Conservation (phyloP, 371 early-diverging fungal species). For the Apophysomyces ossiformis region DNA sequence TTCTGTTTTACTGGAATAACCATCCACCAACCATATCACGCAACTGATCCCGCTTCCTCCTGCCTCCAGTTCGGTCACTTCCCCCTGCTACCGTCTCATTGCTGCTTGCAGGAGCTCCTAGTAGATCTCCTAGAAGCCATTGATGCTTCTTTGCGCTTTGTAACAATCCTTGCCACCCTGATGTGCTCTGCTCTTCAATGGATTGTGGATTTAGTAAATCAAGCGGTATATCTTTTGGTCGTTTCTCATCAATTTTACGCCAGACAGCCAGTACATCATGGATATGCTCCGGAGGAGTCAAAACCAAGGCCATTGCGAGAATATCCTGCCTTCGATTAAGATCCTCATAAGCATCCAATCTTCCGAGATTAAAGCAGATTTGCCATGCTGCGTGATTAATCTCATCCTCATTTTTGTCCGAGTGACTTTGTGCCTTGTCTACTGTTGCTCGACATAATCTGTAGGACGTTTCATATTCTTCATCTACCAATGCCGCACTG, state of each 20-base stretch:
- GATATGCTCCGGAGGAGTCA: conserved; percentile 64
- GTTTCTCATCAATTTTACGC: conserved; percentile 54
- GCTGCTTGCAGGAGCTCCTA: conserved; percentile 12
- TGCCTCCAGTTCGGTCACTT: conserved; percentile 16
- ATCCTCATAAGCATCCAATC: conserved; percentile 46
- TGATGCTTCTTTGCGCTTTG: conserved; percentile 35
- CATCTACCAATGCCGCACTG: conserved; percentile 61
- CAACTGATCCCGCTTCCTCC: conserved; percentile 24
- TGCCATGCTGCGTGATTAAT: conserved; percentile 60
- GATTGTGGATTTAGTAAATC: conserved; percentile 5
- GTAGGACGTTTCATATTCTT: conserved; percentile 56
- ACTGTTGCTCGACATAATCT: conserved; percentile 55
- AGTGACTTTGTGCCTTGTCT: conserved; percentile 29
- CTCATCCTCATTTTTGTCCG: conserved; percentile 35
- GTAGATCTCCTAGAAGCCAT: conserved; percentile 33
- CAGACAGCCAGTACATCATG: conserved; percentile 60
- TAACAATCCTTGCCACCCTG: conserved; percentile 33
- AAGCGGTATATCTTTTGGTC: conserved; percentile 21
- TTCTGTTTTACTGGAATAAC: conserved; percentile 15
- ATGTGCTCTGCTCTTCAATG: conserved; percentile 17
- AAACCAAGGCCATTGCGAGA: conserved; percentile 63
- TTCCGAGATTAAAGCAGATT: conserved; percentile 59
- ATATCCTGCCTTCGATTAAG: conserved; percentile 54
- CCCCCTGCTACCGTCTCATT: conserved; percentile 4
- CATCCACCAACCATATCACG: conserved; percentile 26